Conservation (phyloP, 495 filamentous ascomycete genomes). For the Bacidia gigantensis region DNA sequence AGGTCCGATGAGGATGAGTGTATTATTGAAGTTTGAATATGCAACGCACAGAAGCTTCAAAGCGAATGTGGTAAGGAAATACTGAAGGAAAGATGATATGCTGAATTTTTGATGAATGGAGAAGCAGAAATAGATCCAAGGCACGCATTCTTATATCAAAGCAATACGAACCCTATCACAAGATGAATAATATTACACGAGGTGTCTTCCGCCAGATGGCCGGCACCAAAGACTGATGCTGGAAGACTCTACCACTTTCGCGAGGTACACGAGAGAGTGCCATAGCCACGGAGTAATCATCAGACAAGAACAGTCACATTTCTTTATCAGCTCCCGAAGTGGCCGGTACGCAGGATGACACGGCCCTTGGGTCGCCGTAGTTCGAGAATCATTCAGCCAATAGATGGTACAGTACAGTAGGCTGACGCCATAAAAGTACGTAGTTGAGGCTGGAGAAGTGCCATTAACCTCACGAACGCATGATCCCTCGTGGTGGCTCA, state of each 20-base stretch:
- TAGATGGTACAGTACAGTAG: neutral
- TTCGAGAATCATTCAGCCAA: neutral
- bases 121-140: neutral
- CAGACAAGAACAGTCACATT: neutral
- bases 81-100: neutral
- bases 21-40: neutral
- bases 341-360: neutral
- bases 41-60: neutral
- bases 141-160: neutral
- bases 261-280: neutral
- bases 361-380: neutral
- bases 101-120: neutral
- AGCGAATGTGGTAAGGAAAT: constrained; percentile 1
- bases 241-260: neutral
- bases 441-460: neutral
- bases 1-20: neutral
- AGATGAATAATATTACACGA: neutral
- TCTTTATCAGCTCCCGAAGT: neutral
- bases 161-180: neutral
- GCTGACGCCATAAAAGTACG: neutral
- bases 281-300: neutral
- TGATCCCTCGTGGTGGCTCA: neutral
- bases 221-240: neutral
- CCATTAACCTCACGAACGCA: neutral
- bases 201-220: neutral